Evolutionary conservation across 768 basidiomycete genomes (phyloP).

Genomic region (Serpula lacrymans): DNA sequence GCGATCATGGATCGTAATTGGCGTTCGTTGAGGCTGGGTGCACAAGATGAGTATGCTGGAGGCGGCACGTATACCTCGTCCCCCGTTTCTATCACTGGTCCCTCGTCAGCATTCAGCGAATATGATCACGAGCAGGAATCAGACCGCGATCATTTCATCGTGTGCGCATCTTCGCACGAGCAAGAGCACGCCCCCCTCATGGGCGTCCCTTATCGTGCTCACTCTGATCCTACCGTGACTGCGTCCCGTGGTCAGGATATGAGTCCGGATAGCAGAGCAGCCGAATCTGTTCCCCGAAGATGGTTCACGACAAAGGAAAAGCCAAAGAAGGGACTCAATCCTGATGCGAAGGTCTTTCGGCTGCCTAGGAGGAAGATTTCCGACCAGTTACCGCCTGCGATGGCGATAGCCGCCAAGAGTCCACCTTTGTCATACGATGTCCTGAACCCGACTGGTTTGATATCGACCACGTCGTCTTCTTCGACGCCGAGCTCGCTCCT

Average conservation of each 20-base stretch:
- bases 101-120: slow-evolving; percentile 20
- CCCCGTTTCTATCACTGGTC: slow-evolving; percentile 37
- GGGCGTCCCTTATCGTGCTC: slow-evolving; percentile 27
- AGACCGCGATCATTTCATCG: slow-evolving; percentile 48
- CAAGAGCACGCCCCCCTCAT: too few relatives aligned
- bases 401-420: slow-evolving; percentile 8
- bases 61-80: slow-evolving; percentile 33
- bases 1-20: slow-evolving; percentile 51
- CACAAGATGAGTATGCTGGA: slow-evolving; percentile 11
- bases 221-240: slow-evolving; percentile 31
- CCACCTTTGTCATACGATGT: slow-evolving; percentile 41
- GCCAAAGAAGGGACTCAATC: slow-evolving; percentile 70
- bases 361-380: slow-evolving; percentile 31
- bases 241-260: not conserved
- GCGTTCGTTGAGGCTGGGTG: slow-evolving; percentile 26
- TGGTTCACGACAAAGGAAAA: slow-evolving; percentile 45
- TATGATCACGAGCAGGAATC: slow-evolving; percentile 25
- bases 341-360: slow-evolving; percentile 82
- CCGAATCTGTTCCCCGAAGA: slow-evolving; percentile 36
- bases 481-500: slow-evolving; percentile 51
- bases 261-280: slow-evolving; percentile 21
- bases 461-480: slow-evolving; percentile 31
- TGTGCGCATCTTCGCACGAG: slow-evolving; percentile 25
- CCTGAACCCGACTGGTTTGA: slow-evolving; percentile 59
- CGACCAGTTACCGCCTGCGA: slow-evolving; percentile 5